Evolutionary conservation across 345 rosid genomes (phyloP), one percentile per base, ranked within the genome.

Genomic region (Cardamine occulta): DNA sequence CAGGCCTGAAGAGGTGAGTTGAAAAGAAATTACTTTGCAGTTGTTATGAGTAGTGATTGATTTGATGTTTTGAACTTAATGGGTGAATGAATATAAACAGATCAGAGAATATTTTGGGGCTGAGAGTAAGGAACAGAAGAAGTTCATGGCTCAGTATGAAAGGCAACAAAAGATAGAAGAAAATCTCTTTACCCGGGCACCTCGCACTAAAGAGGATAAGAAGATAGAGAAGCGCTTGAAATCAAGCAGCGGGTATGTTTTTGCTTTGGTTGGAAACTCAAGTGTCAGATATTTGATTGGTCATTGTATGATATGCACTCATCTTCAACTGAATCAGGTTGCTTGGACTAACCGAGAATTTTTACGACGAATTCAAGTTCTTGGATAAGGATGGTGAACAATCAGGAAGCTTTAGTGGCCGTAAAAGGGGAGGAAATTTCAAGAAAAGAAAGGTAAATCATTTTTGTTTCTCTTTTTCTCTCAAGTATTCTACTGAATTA

Each of bases 1-100:
- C 61, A 86, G 72, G 75, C 99, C 99, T 65, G 93, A 88, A 80
- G 99, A 91, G 89, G 98, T 93, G 39, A 9, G 84, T 73, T 34
- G 12, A 19, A 26, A 28, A n/a, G 19, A 71, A 40, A 52, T 8
- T 28, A 37, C 47, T 65, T 54, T 53, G 61, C 70, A 63, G 26
- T 34, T 64, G 45, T 21, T 60, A 35, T 31, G 39, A 10, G 29
- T 73, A 21, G 42, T 39, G 9, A 26, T 51, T 72, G 35, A 11
- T 54, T 35, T 63, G 12, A 65, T 45, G 31, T 59, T 47, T 37
- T 15, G 14, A 48, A 48, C 76, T 81, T 10, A 81, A 53, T 54
- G 48, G 23, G 55, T 65, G 78, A 84, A 74, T 69, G 56, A 60
- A 60, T 76, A 39, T 23, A 47, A 63, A 31, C 91, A 92, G 97